These are phyloP conservation scores for Akebia trifoliata DNA, from an alignment of 164 flowering plant genomes.

Conservation along the genomic window DNA sequence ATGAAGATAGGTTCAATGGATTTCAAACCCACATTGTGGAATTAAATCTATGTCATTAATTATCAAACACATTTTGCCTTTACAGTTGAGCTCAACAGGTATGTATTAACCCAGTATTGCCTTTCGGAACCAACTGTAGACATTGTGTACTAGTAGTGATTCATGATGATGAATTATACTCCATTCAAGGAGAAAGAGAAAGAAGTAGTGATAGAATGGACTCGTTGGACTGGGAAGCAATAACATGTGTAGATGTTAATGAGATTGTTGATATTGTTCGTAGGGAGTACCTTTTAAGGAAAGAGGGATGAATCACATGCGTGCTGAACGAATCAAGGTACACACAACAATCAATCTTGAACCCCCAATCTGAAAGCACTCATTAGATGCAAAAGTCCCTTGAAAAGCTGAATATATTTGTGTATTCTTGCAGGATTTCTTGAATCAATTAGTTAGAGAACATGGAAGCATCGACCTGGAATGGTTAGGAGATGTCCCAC, in stretches of 20 bases:
- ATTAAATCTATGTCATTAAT: too few relatives aligned
- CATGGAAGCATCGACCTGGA: conserved; percentile 94
- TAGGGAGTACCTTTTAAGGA: conserved; percentile 55
- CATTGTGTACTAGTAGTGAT: too few relatives aligned
- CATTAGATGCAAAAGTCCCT: too few relatives aligned
- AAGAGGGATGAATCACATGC: conserved; percentile 60
- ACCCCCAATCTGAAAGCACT: too few relatives aligned
- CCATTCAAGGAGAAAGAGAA: conserved; percentile 32
- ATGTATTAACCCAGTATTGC: too few relatives aligned
- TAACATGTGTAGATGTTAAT: conserved; percentile 44
- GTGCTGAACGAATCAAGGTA: conserved; percentile 76
- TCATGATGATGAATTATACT: too few relatives aligned
- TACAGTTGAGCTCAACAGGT: too few relatives aligned
- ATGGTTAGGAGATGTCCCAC: conserved; percentile 92
- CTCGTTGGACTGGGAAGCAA: conserved; percentile 71
- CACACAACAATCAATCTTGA: too few relatives aligned
- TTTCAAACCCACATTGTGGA: too few relatives aligned
- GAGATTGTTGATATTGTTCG: conserved; percentile 48
- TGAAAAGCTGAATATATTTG: conserved; percentile 7
- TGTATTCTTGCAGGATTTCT: conserved; percentile 64
- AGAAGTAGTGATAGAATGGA: conserved; percentile 43
- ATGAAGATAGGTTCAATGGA: too few relatives aligned
- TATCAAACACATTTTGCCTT: too few relatives aligned
- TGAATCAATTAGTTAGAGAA: conserved; percentile 66
- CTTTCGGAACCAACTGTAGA: too few relatives aligned